phyloP scores from a whole-genome alignment of 1,284 basidiomycete species.

The Marasmius sp. region DNA sequence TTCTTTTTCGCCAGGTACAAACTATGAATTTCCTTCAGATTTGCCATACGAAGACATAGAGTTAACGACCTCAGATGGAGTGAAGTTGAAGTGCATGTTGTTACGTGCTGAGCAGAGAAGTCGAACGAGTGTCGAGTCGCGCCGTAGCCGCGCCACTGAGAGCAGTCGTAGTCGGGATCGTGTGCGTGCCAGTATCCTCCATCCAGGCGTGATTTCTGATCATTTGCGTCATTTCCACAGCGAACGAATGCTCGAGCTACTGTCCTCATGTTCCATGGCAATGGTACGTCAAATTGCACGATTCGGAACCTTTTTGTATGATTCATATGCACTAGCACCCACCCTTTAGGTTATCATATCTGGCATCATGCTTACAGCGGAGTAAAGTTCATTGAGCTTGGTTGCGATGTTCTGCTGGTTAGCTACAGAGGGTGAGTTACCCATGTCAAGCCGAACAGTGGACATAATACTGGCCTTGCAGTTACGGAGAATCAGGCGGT shows the following conservation, averaged over 20 bases:
- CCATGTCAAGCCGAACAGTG: neutral
- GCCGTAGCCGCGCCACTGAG: slow-evolving; percentile 13
- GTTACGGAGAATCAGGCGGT: slow-evolving; percentile 35
- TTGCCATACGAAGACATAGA: slow-evolving; percentile 7
- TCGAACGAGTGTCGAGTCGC: neutral
- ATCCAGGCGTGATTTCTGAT: neutral
- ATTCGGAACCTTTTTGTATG: no score
- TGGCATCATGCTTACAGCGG: slow-evolving; percentile 14
- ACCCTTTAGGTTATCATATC: slow-evolving; percentile 15
- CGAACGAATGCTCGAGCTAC: slow-evolving; percentile 20
- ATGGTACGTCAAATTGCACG: slow-evolving; percentile 15
- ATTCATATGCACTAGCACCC: no score
- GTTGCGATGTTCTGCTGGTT: slow-evolving; percentile 38
- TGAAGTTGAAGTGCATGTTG: slow-evolving; percentile 8
- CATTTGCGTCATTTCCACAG: neutral
- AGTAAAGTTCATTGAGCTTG: slow-evolving; percentile 22
- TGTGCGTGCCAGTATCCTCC: neutral
- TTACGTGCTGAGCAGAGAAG: slow-evolving; percentile 4
- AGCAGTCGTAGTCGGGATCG: neutral
- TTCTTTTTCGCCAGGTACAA: neutral
- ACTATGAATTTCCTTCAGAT: slow-evolving; percentile 2
- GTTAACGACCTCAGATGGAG: slow-evolving; percentile 10
- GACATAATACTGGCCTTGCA: slow-evolving; percentile 8
- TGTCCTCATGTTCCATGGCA: slow-evolving; percentile 43
- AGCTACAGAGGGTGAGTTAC: slow-evolving; percentile 39